Evolutionary conservation across 169 alveolate species (phyloP).

Genomic region (Plasmodium yoelii): DNA sequence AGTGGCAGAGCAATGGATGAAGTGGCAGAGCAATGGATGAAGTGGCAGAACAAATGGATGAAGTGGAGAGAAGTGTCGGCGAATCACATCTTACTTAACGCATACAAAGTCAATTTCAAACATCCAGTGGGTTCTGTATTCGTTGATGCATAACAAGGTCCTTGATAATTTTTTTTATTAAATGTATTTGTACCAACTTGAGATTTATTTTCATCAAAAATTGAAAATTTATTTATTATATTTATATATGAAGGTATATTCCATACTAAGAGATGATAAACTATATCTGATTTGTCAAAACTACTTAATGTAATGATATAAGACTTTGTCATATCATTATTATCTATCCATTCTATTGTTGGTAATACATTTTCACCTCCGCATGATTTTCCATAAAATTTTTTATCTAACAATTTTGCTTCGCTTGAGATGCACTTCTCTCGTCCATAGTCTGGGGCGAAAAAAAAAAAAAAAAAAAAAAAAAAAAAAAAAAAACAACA

Average conservation of each 20-base stretch:
- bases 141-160: conserved; percentile 11
- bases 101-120: conserved; percentile 36
- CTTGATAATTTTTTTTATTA: conserved; percentile 24
- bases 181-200: conserved; percentile 22
- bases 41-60: no score
- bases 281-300: neutral
- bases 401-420: conserved; percentile 19
- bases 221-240: conserved; percentile 22
- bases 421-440: conserved; percentile 37
- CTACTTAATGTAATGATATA: conserved; percentile 52
- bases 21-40: no score
- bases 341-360: conserved; percentile 47
- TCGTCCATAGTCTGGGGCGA: conserved; percentile 11
- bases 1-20: no score
- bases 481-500: neutral
- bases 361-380: conserved; percentile 60
- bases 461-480: neutral
- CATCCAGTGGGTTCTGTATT: conserved; percentile 9
- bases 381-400: conserved; percentile 31
- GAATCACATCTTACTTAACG: conserved; percentile 33
- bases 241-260: conserved; percentile 57
- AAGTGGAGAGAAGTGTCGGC: no score
- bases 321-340: conserved; percentile 49
- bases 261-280: conserved; percentile 51
- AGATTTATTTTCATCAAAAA: conserved; percentile 34